Base-by-base conservation (phyloP, 257 asterid species). In the Solanum tarijense region DNA sequence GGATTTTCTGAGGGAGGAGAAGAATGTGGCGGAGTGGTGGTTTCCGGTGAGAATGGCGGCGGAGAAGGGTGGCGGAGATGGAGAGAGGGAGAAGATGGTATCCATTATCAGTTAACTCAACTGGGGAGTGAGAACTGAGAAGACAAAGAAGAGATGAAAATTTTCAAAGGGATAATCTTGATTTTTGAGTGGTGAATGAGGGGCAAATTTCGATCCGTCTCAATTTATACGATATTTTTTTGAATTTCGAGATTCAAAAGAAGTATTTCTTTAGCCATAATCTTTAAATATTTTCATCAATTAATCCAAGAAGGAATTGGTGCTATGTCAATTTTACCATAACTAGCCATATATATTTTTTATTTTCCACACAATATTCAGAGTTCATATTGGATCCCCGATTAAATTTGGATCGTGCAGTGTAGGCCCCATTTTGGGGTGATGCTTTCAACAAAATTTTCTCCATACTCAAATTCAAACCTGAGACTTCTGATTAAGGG, bases 11-110 rank as follows among this genome's bases (percentile, higher is more conserved):
- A 31, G 39, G 23, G 36, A 68, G 35, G 75, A 68, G 0, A 29
- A 13, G 10, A 29, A 5, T 36, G 75, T 29, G 98, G 83, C 95
- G 97, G 91, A 87, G 92, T 85, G 83, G 88, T 34, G 88, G 20
- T 86, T 90, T 6, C 32, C 88, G 82, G 91, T 66, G 87, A 81
- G 81, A 29, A 9, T 62, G 7, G 31, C 14, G 31, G 29, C 31
- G 71, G 31, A 62, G 31, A 62, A 62, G 3, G 71, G 16, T 62
- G 29, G 31, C 4, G 71, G 14, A 62, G 31, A 62, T 4, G 71
- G 71, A n/a, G 71, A n/a, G 29, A 62, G 71, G 71, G 31, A 62
- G 31, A 62, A 62, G 13, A 62, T 62, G 1, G 31, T n/a, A 62
- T 62, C 71, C 71, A 62, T 62, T 4, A 62, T 62, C 14, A 62